A percentile compares a stretch with the other conserved stretches of the same genome.
Evolutionary conservation across 805 yeast genomes (phyloP).

Genomic region (Saturnispora besseyi): DNA sequence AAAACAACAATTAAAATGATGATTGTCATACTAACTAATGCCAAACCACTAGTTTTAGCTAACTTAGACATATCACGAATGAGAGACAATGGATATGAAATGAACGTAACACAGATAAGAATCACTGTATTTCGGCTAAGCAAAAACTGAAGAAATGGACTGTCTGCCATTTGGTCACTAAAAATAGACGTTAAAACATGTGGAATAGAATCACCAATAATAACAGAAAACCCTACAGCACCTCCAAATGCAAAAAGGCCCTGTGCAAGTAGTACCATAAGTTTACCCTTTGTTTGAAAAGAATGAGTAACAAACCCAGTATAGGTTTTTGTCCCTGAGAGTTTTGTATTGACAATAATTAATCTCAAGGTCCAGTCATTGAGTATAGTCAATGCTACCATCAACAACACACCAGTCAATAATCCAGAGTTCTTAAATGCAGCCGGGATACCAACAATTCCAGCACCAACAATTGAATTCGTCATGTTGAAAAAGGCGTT

Average conservation of each 20-base stretch:
- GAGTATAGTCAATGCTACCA: conserved; percentile 51
- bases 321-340: conserved; percentile 68
- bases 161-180: conserved; percentile 32
- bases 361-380: conserved; percentile 84
- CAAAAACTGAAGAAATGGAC: conserved; percentile 40
- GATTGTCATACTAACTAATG: conserved; percentile 72
- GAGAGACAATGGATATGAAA: conserved; percentile 78
- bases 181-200: conserved; percentile 70
- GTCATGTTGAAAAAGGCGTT: conserved; percentile 98
- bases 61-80: conserved; percentile 73
- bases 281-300: conserved; percentile 65
- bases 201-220: conserved; percentile 91
- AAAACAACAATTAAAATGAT: conserved; percentile 67
- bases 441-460: conserved; percentile 88
- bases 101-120: conserved; percentile 52
- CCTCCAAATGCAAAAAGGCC: conserved; percentile 93
- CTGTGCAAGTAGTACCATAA: conserved; percentile 62
- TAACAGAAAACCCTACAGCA: conserved; percentile 85
- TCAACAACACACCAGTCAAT: conserved; percentile 56
- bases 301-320: conserved; percentile 79
- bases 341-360: conserved; percentile 72
- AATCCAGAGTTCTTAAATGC: conserved; percentile 79
- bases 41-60: conserved; percentile 82
- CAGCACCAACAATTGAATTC: conserved; percentile 90
- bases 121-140: conserved; percentile 66